Evolutionary conservation across 2,329 filamentous ascomycete genomes (phyloP).

Genomic region (Apiospora marii): DNA sequence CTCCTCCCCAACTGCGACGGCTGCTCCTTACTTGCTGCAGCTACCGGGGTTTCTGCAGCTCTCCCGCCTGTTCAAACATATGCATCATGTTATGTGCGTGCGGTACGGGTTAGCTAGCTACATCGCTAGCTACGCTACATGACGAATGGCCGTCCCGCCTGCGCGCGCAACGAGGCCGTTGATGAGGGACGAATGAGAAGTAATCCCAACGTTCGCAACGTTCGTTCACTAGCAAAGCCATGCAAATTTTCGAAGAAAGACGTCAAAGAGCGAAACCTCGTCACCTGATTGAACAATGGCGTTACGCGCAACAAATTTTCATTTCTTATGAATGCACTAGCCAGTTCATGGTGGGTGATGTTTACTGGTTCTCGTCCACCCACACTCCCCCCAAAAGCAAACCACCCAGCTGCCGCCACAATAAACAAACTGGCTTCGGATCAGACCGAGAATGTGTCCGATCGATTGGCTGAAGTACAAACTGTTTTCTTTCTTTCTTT

Average conservation of each 20-base stretch:
- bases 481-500: background rate
- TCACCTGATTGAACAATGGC: slow-evolving; percentile 11
- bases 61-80: background rate
- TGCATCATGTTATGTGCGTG: background rate
- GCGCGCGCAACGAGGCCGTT: slow-evolving; percentile 13
- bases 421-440: background rate
- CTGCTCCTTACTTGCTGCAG: slow-evolving; percentile 2
- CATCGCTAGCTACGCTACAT: background rate
- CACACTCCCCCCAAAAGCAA: background rate
- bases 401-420: background rate
- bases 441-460: slow-evolving; percentile 10
- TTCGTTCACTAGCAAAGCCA: background rate
- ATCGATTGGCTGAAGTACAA: background rate
- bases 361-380: background rate
- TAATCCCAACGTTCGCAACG: slow-evolving; percentile 14
- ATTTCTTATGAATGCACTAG: slow-evolving; percentile 12
- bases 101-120: background rate
- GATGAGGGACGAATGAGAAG: background rate
- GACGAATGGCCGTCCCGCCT: slow-evolving; percentile 4
- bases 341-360: background rate
- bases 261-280: background rate
- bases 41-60: slow-evolving; percentile 10
- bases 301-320: background rate
- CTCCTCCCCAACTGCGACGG: background rate
- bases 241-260: background rate